Evolutionary conservation across 1,284 basidiomycete genomes (phyloP).

Genomic region (Stygiomarasmius scandens): DNA sequence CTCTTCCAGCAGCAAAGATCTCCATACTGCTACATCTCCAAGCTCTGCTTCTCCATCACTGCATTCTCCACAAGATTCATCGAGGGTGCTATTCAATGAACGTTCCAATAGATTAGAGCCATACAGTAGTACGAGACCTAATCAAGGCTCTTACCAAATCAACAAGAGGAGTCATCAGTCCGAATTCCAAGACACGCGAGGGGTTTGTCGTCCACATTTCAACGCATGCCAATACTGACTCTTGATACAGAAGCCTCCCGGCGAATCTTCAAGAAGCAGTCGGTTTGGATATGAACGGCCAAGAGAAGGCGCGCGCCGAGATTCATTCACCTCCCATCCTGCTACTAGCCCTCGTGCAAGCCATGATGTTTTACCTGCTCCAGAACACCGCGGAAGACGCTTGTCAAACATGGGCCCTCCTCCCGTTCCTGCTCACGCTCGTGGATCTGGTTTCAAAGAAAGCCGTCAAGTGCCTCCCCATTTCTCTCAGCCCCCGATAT

Average conservation of each 20-base stretch:
- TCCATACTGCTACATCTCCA: constrained; percentile 19
- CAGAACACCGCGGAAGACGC: constrained; percentile 37
- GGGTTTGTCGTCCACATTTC: constrained; percentile 45
- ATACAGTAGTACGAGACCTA: constrained; percentile 49
- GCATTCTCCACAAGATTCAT: constrained; percentile 54
- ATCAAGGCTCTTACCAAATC: constrained; percentile 35
- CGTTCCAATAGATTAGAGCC: constrained; percentile 84
- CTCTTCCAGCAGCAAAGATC: constrained; percentile 32
- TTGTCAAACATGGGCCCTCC: constrained; percentile 49
- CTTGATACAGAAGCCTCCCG: constrained; percentile 52
- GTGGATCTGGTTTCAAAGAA: constrained; percentile 29
- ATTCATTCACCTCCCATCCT: constrained; percentile 21
- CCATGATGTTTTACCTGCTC: constrained; percentile 13
- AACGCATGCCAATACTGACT: constrained; percentile 41
- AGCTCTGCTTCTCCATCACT: constrained; percentile 35
- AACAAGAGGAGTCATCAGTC: constrained; percentile 46
- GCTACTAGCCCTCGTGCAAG: constrained; percentile 34
- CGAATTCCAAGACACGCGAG: constrained; percentile 44
- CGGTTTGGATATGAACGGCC: constrained; percentile 18
- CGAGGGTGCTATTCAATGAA: constrained; percentile 87
- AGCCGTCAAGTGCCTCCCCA: constrained; percentile 52
- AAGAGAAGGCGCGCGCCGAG: constrained; percentile 8
- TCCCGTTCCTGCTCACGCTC: constrained; percentile 44
- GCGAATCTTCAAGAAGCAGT: constrained; percentile 32
- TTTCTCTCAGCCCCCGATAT: constrained; percentile 36